A percentile compares a stretch with the other conserved stretches of the same genome.
These are phyloP conservation scores for Rossbeevera mucosa DNA, from an alignment of 768 basidiomycete genomes.

Conservation along the genomic window DNA sequence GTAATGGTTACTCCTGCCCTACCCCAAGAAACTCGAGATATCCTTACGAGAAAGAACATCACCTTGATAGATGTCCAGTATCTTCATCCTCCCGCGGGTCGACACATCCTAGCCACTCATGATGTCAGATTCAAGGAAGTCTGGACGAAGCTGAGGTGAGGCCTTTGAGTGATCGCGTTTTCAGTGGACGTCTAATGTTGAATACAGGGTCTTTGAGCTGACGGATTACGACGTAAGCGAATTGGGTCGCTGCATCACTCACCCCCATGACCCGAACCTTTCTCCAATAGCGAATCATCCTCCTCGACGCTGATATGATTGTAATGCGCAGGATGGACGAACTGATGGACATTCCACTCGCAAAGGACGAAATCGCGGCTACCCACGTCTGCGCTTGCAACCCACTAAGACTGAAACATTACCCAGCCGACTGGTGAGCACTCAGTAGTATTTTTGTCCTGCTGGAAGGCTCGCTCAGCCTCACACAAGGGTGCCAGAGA, in stretches of 20 bases:
- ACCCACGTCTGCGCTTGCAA: conserved; percentile 93
- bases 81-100: conserved; percentile 48
- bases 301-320: conserved; percentile 89
- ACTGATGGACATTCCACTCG: conserved; percentile 50
- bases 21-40: conserved; percentile 42
- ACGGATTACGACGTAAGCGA: conserved; percentile 57
- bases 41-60: conserved; percentile 54
- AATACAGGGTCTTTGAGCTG: conserved; percentile 53
- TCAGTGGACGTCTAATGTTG: neutral
- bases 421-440: conserved; percentile 80
- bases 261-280: neutral
- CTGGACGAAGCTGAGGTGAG: conserved; percentile 58
- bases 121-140: conserved; percentile 56
- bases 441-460: neutral
- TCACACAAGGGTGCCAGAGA: conserved; percentile 70
- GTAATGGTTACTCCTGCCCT: conserved; percentile 69
- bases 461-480: neutral
- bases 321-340: conserved; percentile 81
- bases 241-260: neutral
- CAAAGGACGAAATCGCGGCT: conserved; percentile 75
- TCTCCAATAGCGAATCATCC: conserved; percentile 59
- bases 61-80: conserved; percentile 52
- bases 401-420: conserved; percentile 76
- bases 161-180: neutral
- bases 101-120: conserved; percentile 29